Evolutionary conservation across 345 rosid species (phyloP).

Genomic region (Syzygium grande): DNA sequence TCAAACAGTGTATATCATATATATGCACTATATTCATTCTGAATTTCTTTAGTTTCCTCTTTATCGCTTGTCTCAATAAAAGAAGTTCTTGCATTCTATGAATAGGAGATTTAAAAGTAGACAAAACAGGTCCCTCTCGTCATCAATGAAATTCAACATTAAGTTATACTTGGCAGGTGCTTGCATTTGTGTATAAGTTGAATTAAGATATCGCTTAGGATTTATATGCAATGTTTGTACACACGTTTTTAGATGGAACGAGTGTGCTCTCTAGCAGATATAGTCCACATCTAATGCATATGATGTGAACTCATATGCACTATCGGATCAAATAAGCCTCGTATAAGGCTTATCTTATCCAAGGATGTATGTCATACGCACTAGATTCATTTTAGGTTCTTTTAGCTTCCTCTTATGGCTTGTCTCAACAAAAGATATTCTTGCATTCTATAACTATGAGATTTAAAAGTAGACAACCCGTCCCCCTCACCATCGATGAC

Average conservation of each 20-base stretch:
- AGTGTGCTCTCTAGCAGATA: neutral
- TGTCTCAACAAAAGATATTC: neutral
- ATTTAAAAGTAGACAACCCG: neutral
- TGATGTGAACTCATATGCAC: neutral
- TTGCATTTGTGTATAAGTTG: too few species aligned
- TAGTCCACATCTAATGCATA: neutral
- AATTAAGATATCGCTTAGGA: too few species aligned
- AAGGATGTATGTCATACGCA: neutral
- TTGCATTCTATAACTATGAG: neutral
- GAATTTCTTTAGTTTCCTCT: neutral
- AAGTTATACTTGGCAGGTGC: too few species aligned
- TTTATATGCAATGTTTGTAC: too few species aligned
- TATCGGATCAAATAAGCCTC: neutral
- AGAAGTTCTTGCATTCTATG: neutral
- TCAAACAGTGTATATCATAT: neutral
- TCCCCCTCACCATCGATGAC: neutral
- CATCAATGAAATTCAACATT: too few species aligned
- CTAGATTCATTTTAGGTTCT: neutral
- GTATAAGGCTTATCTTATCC: neutral
- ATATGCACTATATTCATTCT: neutral
- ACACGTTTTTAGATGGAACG: neutral
- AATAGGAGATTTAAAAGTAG: neutral
- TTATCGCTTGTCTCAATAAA: neutral
- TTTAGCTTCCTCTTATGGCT: neutral
- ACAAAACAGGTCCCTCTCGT: too few species aligned